phyloP scores from a whole-genome alignment of 23 red algal genomes.

The Cyanidium caldarium region DNA sequence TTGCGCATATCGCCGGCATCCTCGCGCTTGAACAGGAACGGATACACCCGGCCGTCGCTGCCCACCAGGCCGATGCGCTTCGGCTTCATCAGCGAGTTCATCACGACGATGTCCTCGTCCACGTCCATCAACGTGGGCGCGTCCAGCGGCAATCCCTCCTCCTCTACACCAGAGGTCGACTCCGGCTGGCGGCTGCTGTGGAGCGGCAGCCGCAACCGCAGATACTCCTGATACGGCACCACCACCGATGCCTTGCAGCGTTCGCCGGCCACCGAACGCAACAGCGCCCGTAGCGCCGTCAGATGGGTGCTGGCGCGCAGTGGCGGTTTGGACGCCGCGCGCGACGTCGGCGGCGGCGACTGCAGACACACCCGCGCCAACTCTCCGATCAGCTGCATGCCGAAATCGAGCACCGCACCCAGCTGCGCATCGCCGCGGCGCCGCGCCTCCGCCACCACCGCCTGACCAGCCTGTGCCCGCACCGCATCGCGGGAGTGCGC shows the following conservation, averaged over 20 bases:
- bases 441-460: neutral
- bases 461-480: neutral
- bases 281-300: neutral
- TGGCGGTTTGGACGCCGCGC: too few species aligned
- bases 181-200: neutral
- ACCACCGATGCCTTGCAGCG: neutral
- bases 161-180: neutral
- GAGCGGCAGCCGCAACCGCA: conserved; percentile 32
- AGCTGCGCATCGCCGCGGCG: neutral
- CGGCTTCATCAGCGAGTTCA: conserved; percentile 84
- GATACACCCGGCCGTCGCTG: conserved; percentile 58
- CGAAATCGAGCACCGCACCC: neutral
- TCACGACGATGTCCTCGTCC: conserved; percentile 48
- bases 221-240: conserved; percentile 5
- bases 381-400: neutral
- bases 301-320: too few species aligned
- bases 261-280: neutral
- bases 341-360: neutral
- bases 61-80: conserved; percentile 61
- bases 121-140: conserved; percentile 34
- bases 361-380: neutral
- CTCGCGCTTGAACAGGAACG: conserved; percentile 73
- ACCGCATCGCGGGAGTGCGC: neutral
- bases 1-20: conserved; percentile 80
- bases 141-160: conserved; percentile 30